A percentile compares a stretch with the other conserved stretches of the same genome.
Evolutionary conservation across 1,284 basidiomycete genomes (phyloP).

Genomic region (Cryptococcus neoformans): DNA sequence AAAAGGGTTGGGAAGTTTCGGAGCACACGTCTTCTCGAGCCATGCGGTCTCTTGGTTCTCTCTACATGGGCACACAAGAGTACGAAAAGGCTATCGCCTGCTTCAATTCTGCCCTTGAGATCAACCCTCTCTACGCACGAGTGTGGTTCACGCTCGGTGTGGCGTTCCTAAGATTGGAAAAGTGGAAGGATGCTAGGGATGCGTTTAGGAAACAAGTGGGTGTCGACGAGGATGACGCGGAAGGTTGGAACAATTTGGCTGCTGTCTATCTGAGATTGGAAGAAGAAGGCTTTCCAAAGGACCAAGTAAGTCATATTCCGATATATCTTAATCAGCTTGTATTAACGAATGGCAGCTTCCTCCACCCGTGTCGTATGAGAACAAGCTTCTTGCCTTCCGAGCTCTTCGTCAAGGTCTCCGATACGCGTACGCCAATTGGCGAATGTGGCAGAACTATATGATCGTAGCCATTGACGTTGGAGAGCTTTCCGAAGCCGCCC

Average conservation of each 20-base stretch:
- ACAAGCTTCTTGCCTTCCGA: slow-evolving; percentile 89
- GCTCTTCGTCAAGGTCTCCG: slow-evolving; percentile 88
- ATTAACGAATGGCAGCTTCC: slow-evolving; percentile 7
- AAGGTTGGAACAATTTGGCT: slow-evolving; percentile 98
- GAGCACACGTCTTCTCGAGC: slow-evolving; percentile 76
- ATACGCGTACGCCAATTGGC: slow-evolving; percentile 85
- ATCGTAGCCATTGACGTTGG: slow-evolving; percentile 90
- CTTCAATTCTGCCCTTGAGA: slow-evolving; percentile 69
- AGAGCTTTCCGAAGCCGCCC: slow-evolving; percentile 80
- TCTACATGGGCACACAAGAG: slow-evolving; percentile 67
- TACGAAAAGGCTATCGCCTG: slow-evolving; percentile 65
- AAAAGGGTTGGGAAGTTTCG: slow-evolving; percentile 80
- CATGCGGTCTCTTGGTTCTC: slow-evolving; percentile 84
- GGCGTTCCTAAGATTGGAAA: slow-evolving; percentile 71
- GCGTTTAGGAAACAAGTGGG: slow-evolving; percentile 82
- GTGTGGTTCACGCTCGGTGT: slow-evolving; percentile 98
- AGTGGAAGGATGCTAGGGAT: slow-evolving; percentile 78
- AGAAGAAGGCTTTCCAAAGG: slow-evolving; percentile 41
- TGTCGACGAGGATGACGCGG: slow-evolving; percentile 93
- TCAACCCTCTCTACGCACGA: slow-evolving; percentile 82
- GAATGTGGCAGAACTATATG: slow-evolving; percentile 99
- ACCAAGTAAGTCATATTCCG: slow-evolving; percentile 18
- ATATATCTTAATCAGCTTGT: not conserved
- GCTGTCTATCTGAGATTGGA: slow-evolving; percentile 87
- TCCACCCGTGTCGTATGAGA: slow-evolving; percentile 47